phyloP scores from a whole-genome alignment of 805 yeast genomes.

The Suhomyces pyralidae region DNA sequence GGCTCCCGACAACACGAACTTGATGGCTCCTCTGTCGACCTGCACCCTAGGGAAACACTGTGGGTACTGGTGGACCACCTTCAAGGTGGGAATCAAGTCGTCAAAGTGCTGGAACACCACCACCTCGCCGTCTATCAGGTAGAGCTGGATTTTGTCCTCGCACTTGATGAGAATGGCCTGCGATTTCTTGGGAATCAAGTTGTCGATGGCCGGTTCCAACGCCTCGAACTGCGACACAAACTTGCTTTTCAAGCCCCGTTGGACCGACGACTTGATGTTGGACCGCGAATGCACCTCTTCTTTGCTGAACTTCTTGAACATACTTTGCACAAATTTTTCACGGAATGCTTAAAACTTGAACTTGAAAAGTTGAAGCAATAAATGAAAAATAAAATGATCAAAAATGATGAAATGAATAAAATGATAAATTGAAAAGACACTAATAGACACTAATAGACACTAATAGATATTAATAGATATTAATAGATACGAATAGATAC shows the following conservation, averaged over 20 bases:
- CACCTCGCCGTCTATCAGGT: slow-evolving; percentile 68
- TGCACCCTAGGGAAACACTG: slow-evolving; percentile 78
- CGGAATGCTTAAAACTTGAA: no score
- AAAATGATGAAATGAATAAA: no score
- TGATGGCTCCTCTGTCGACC: slow-evolving; percentile 95
- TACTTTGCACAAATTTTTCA: not conserved
- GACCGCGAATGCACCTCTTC: slow-evolving; percentile 90
- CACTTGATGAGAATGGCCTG: slow-evolving; percentile 79
- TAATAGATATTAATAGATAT: no score
- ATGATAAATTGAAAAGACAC: no score
- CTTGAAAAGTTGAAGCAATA: no score
- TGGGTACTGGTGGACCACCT: slow-evolving; percentile 78
- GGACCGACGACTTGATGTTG: slow-evolving; percentile 91
- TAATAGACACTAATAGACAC: no score
- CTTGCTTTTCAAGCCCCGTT: slow-evolving; percentile 77
- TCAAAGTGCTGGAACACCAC: slow-evolving; percentile 79
- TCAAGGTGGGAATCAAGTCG: slow-evolving; percentile 72
- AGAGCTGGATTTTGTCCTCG: slow-evolving; percentile 82
- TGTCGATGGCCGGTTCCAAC: slow-evolving; percentile 76
- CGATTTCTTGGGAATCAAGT: slow-evolving; percentile 82
- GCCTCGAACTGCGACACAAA: slow-evolving; percentile 69
- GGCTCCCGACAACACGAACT: slow-evolving; percentile 92
- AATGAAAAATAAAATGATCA: no score
- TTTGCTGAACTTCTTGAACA: slow-evolving; percentile 64
- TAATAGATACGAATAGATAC: no score